These are phyloP conservation scores for Peronospora farinosa DNA, from an alignment of 352 stramenopile species.

Conservation along the genomic window DNA sequence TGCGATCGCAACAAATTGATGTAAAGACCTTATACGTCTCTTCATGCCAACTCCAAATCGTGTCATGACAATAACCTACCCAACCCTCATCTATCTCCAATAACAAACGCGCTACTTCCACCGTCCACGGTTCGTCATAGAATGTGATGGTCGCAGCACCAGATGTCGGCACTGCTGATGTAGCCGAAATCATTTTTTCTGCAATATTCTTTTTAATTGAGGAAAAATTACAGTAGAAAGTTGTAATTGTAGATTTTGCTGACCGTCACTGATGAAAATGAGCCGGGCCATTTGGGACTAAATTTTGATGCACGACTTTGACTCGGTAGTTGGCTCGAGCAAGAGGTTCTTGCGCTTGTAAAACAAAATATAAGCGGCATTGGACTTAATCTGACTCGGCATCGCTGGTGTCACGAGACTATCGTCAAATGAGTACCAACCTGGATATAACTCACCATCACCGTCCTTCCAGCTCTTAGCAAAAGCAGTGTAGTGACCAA, in stretches of 20 bases:
- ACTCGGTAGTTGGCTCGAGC: slow-evolving; percentile 5
- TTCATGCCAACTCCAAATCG: slow-evolving; percentile 20
- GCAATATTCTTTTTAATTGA: too few species aligned
- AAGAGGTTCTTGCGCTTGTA: slow-evolving; percentile 69
- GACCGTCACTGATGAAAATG: background rate
- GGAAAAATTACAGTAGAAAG: background rate
- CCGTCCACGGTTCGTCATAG: slow-evolving; percentile 19
- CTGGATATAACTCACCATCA: slow-evolving; percentile 46
- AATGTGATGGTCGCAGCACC: slow-evolving; percentile 10
- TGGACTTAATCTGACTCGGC: slow-evolving; percentile 61
- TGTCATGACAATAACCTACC: slow-evolving; percentile 16
- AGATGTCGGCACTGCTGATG: background rate
- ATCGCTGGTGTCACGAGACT: slow-evolving; percentile 57
- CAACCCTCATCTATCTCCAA: slow-evolving; percentile 29
- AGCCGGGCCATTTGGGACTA: too few species aligned
- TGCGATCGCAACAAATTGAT: slow-evolving; percentile 13
- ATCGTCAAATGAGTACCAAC: slow-evolving; percentile 85
- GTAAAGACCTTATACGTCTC: slow-evolving; percentile 15
- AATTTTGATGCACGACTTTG: slow-evolving; percentile 8
- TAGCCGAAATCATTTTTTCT: too few species aligned
- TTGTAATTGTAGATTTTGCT: background rate
- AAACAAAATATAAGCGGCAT: slow-evolving; percentile 85
- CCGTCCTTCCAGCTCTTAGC: slow-evolving; percentile 61
- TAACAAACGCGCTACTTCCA: slow-evolving; percentile 16
- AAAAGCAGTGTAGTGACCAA: slow-evolving; percentile 88